A percentile compares a stretch with the other conserved stretches of the same genome.
phyloP scores from a whole-genome alignment of 305 asterid species.

The Caryopteris hybrid region DNA sequence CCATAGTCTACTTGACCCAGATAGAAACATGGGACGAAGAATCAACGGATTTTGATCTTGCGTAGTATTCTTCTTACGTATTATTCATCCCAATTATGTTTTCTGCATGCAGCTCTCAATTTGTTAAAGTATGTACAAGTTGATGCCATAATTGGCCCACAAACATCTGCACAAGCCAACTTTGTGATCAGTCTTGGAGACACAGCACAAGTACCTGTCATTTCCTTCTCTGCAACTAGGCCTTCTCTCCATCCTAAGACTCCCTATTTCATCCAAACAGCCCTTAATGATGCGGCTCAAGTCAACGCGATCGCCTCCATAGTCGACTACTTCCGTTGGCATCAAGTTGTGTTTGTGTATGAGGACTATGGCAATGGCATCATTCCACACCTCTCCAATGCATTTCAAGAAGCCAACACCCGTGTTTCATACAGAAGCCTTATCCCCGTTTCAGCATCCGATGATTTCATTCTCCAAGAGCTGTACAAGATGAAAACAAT shows the following conservation, averaged over 20 bases:
- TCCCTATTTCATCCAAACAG: conserved; percentile 37
- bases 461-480: conserved; percentile 10
- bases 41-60: not conserved
- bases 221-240: conserved; percentile 54
- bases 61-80: not conserved
- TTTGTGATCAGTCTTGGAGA: conserved; percentile 32
- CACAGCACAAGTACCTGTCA: conserved; percentile 35
- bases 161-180: conserved; percentile 34
- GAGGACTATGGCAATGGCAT: conserved; percentile 47
- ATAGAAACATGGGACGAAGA: no score
- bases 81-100: not conserved
- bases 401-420: conserved; percentile 4
- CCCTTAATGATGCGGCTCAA: conserved; percentile 37
- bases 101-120: conserved; percentile 30
- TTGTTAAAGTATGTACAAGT: conserved; percentile 35
- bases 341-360: conserved; percentile 28
- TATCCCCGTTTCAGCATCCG: not conserved
- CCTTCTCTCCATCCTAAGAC: conserved; percentile 36
- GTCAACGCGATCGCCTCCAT: conserved; percentile 41
- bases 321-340: conserved; percentile 37
- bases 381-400: not conserved
- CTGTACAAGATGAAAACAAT: conserved; percentile 19
- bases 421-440: not conserved
- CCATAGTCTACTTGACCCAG: no score
- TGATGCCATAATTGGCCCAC: conserved; percentile 53